Conservation (phyloP, 176 grass and related monocot genomes). For the Oryza australiensis region DNA sequence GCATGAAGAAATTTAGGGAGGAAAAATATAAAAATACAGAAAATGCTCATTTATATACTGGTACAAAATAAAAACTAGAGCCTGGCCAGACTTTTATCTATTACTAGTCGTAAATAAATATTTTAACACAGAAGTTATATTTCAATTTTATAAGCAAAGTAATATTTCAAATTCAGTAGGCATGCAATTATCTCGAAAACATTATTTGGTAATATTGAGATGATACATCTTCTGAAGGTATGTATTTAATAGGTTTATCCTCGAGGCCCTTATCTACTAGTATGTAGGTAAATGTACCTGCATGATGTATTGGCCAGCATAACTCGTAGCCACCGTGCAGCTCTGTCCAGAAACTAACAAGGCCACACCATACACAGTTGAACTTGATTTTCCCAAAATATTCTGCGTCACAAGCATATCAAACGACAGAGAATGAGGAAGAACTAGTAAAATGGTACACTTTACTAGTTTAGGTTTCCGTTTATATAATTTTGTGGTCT, state of each 20-base stretch:
- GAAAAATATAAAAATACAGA: neutral
- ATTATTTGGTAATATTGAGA: no score
- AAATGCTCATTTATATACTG: neutral
- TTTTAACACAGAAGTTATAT: neutral
- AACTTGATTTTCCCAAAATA: conserved; percentile 70
- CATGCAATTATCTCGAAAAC: no score
- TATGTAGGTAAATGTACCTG: conserved; percentile 58
- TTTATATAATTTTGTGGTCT: neutral
- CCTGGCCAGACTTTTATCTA: neutral
- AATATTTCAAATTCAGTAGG: no score
- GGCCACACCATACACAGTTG: conserved; percentile 63
- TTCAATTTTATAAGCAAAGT: no score
- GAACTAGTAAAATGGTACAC: neutral
- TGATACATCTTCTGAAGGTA: no score
- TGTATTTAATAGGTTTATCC: neutral
- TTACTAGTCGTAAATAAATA: neutral
- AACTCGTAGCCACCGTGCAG: conserved; percentile 60
- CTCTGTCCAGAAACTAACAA: conserved; percentile 86
- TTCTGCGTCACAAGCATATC: conserved; percentile 43
- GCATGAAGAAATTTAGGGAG: neutral
- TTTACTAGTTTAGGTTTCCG: neutral
- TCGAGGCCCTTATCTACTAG: neutral
- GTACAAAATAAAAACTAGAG: neutral
- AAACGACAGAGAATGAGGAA: neutral
- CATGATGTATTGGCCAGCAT: conserved; percentile 81